Base-by-base conservation (phyloP, 768 basidiomycete genomes). In the Pleurotus tuoliensis region DNA sequence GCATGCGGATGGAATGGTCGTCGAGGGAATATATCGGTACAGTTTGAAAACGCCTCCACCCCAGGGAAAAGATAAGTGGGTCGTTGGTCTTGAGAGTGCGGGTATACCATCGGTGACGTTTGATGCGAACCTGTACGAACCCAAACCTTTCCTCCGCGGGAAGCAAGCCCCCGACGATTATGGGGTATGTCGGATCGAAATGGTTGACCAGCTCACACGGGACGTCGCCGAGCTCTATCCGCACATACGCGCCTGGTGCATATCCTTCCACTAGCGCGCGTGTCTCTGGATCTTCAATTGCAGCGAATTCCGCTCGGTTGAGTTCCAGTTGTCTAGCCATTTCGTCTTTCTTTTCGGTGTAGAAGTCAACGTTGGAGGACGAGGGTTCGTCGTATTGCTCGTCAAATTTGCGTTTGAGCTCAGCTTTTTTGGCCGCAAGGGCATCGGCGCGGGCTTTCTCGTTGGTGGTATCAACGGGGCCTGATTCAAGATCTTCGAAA, bases 1-100 rank as follows among this genome's bases (percentile, higher is more conserved):
- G 92, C 87, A 98, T 97, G 15, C 97, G 90, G 62, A 98, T 96
- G 8, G 90, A 93, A 67, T 97, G 95, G 71, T 99, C 97, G 68
- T 99, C 97, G 18, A 99, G 76, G 16, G 94, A 94, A 72, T 98
- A 99, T 61, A 98, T 88, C 2, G 97, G 97, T 4, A 96, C 77
- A 0, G 84, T 89, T 70, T 99, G 97, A 78, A 98, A 99, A 37
- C 97, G 82, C 48, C 97, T 77, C 97, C 97, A 99, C 15, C 97
- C 97, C n/a, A 98, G 76, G 1, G 94, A 97, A 73, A 98, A 82
- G 61, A 98, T 90, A 56, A 99, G 81, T 0, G 97, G 97, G 70
- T 98, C 92, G 71, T 98, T 98, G 46, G 88, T 97, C 78, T 99
- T 99, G 61, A 98, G 82, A 2, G 92, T 95, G 64, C 83, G 83